Conservation (phyloP, 192 early-diverging fungal species). For the Podila clonocystis region DNA sequence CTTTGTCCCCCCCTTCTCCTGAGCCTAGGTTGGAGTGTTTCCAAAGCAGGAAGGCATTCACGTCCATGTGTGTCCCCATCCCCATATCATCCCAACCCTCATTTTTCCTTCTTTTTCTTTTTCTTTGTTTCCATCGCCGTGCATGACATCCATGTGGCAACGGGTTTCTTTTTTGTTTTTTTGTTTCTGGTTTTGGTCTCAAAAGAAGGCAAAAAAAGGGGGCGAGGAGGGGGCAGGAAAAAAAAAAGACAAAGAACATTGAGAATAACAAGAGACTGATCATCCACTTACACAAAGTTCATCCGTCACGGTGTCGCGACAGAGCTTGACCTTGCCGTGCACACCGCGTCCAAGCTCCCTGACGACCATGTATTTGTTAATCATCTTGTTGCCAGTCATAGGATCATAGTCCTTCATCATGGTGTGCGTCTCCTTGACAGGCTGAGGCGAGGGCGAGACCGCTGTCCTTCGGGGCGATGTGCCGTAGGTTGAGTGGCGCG, state of each 20-base stretch:
- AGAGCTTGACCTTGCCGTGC: conserved; percentile 97
- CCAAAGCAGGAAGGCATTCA: too few relatives aligned
- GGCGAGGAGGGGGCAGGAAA: neutral
- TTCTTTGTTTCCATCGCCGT: conserved; percentile 2
- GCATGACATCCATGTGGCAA: neutral
- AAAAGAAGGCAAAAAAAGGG: conserved; percentile 12
- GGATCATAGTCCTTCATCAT: conserved; percentile 88
- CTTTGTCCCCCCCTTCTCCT: neutral
- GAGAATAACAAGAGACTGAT: neutral
- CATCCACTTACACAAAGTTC: conserved; percentile 74
- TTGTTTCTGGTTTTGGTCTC: neutral
- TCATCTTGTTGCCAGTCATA: conserved; percentile 90
- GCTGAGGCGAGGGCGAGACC: conserved; percentile 34
- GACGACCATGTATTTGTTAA: conserved; percentile 95
- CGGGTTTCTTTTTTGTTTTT: neutral
- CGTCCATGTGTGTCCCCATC: conserved; percentile 1
- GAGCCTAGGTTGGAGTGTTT: too few relatives aligned
- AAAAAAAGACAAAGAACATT: neutral
- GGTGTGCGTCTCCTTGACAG: conserved; percentile 84
- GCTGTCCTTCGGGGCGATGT: conserved; percentile 21
- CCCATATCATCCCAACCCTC: neutral
- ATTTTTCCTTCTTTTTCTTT: too few relatives aligned
- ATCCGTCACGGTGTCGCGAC: conserved; percentile 81
- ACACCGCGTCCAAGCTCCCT: conserved; percentile 91
- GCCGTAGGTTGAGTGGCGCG: conserved; percentile 23